Base-by-base conservation (phyloP, 169 alveolate genomes). In the Ichthyophthirius multifiliis region DNA sequence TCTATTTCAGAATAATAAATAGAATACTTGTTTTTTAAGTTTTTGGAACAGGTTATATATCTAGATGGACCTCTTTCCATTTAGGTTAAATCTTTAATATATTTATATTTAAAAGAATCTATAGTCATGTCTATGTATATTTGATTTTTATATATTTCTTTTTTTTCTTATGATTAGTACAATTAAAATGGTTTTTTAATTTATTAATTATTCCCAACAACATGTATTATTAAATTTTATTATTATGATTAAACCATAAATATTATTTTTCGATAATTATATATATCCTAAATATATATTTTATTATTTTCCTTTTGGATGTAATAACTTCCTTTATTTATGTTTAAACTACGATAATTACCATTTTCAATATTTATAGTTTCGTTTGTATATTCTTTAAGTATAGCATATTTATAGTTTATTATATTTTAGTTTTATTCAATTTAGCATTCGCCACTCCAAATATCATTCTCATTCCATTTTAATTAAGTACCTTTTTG, bases 391-490 rank as follows among this genome's bases (percentile, higher is more conserved):
- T 55, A 27, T 1, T 55, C 31, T 55, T 55, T 4, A 6, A 27
- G n/a, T 15, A 55, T 55, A 55, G 31, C 71, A 55, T 27, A 55
- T 55, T 55, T 55, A 39, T 39, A 55, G 23, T 55, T 39, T 27
- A 55, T 27, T 3, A 27, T 55, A 15, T 16, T 27, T 55, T 55
- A 34, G 39, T 39, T 15, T 3, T 39, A 34, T 15, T 13, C 27
- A 34, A 55, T 55, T n/a, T 20, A 55, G 18, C 43, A 55, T 27
- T 55, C 71, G 71, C 71, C 71, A 27, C 31, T 55, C 71, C 71
- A 55, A 23, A 55, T 39, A 9, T 55, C 43, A 10, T 27, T 27
- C 31, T 55, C 71, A 55, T 16, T 78, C 86, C 95, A 90, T n/a
- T n/a, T n/a, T n/a, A n/a, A n/a, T n/a, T n/a, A n/a, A n/a, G n/a